Base-by-base conservation (phyloP, 1,284 basidiomycete genomes). In the Agaricales sp. region DNA sequence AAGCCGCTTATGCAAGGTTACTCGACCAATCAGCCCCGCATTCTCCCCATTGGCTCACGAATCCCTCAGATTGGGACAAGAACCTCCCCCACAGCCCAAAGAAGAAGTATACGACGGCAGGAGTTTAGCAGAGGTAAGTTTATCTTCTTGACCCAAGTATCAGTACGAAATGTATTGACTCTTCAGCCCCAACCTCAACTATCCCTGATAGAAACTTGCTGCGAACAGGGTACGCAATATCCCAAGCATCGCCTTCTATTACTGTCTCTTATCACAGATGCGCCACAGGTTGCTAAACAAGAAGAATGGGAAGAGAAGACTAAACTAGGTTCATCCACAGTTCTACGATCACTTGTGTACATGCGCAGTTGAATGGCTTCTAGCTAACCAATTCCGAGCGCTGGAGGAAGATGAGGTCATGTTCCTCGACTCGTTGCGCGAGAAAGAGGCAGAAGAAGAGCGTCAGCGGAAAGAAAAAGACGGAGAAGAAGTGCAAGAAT, bases 301-400 rank as follows among this genome's bases (percentile, higher is more conserved):
- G 90, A 93, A 66, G 87, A 92, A 78, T 94, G 90, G 87, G 92
- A 94, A 61, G 86, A 91, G 62, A 87, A 87, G 63, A 90, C 86
- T 61, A 93, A 92, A 64, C 75, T 95, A 67, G 85, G 85, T 83
- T 54, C 53, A 53, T 20, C 24, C 49, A 20, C 39, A 22, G 26
- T 51, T 44, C 38, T 24, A 14, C 24, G 35, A 24, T 48, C 23
- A 38, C 12, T 35, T 39, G 30, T 19, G 25, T 20, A 39, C 50
- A 35, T 51, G 39, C 44, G 52, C 43, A 48, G 50, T 50, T 52
- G 13, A 24, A 35, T 16, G 21, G 46, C 8, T 47, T n/a, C 51
- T 48, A 87, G 87, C 86, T 46, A 94, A 94, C 61, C 92, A 95
- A 60, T 95, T 93, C 61, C 82, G 92, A 51, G 89, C 91, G 1